phyloP scores from a whole-genome alignment of 1,284 basidiomycete genomes.

The Golubevia pallescens region DNA sequence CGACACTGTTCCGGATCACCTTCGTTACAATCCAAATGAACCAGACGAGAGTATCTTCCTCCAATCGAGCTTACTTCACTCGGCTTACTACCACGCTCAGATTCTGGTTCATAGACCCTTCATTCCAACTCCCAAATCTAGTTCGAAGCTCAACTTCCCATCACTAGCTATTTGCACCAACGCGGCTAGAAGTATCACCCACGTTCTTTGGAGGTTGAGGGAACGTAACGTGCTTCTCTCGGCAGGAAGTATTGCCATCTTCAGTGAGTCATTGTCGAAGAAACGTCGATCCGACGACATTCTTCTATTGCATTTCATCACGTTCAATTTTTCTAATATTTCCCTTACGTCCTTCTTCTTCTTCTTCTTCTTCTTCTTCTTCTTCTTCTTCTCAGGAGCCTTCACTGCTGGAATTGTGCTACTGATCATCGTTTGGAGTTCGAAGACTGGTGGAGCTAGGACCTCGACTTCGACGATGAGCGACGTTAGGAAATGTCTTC shows the following conservation, averaged over 20 bases:
- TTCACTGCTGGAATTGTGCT: constrained; percentile 32
- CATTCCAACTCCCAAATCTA: constrained; percentile 36
- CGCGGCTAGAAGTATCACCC: constrained; percentile 41
- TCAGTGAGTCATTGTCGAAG: neutral
- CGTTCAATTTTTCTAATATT: too few species aligned
- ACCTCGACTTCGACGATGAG: constrained; percentile 32
- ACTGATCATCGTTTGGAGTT: constrained; percentile 39
- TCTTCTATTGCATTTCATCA: too few species aligned
- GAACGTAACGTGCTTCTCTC: constrained; percentile 21
- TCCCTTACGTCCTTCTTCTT: too few species aligned
- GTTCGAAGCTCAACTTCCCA: constrained; percentile 45
- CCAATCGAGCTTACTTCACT: constrained; percentile 35
- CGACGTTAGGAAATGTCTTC: constrained; percentile 39
- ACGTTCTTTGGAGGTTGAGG: constrained; percentile 29
- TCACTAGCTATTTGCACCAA: constrained; percentile 56
- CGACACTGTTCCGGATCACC: constrained; percentile 36
- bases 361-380: neutral
- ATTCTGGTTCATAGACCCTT: constrained; percentile 53
- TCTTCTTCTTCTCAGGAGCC: constrained; percentile 7
- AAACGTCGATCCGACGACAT: too few species aligned
- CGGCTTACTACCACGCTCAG: constrained; percentile 40
- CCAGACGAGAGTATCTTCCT: constrained; percentile 34
- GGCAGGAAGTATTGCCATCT: constrained; percentile 14
- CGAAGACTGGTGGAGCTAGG: constrained; percentile 31
- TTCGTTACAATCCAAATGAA: constrained; percentile 40